Evolutionary conservation across 2,329 filamentous ascomycete species (phyloP), one percentile per base, ranked within the genome.

Genomic region (Ophiostoma novo-ulmi): DNA sequence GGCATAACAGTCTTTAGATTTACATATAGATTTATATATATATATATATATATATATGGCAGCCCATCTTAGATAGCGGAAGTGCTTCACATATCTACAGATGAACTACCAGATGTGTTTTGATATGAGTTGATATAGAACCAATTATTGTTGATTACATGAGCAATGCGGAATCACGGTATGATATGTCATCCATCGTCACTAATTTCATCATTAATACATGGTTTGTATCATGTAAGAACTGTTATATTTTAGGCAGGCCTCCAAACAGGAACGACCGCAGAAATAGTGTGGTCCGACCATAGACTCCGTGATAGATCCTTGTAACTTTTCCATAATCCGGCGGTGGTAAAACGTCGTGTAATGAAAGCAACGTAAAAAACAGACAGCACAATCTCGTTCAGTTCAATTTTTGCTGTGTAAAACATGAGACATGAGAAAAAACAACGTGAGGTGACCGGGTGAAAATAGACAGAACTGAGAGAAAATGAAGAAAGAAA

Each of bases 281-380:
- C 35, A 66, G 71, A 70, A 61, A 69, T 70, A 8, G 58, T 55
- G 66, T 68, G 66, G 44, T 68, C 66, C 66, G 70, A 72, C 72
- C 72, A 66, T 70, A 70, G 72, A 73, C 72, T 73, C 73, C 73
- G 68, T 74, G 68, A 69, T 71, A 73, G 71, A 73, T 74, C 71
- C 70, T 70, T 71, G 67, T 35, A 71, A 72, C 71, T 70, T 72
- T 73, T 71, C 70, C 73, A 71, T 72, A 70, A 70, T 68, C 72
- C 73, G 68, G 72, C 68, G 39, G 68, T 41, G 66, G 69, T 68
- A 39, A 44, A 44, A 39, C 64, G 36, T 65, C 35, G 70, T 70
- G 8, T 39, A 36, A 26, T 39, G 35, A 61, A 68, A 69, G 61
- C 44, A 71, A 67, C 14, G 38, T 70, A 70, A 69, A 26, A 67